phyloP scores from a whole-genome alignment of 1,139 yeast genomes.

The Candida sp. region DNA sequence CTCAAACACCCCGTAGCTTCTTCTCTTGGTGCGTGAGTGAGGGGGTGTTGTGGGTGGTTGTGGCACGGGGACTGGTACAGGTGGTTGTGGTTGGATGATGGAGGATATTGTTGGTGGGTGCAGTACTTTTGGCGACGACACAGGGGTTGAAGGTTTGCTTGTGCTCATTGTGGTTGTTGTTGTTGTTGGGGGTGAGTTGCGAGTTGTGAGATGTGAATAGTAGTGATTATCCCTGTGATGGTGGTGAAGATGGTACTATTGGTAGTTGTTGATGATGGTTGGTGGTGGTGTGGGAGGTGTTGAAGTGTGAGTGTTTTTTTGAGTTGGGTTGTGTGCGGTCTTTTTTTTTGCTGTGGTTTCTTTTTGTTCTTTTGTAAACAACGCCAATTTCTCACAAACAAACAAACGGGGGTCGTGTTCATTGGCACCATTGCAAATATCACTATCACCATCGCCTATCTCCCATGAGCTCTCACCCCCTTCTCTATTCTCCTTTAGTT shows the following conservation, averaged over 20 bases:
- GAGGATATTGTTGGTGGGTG: slow-evolving; percentile 22
- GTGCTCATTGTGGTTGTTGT: slow-evolving; percentile 12
- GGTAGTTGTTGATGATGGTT: background rate
- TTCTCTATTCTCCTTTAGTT: background rate
- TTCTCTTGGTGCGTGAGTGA: background rate
- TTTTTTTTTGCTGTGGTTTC: background rate
- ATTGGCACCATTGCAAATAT: no score
- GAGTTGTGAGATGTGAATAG: no score
- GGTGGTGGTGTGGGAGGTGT: background rate
- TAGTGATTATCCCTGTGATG: background rate
- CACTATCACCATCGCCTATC: background rate
- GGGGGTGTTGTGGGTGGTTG: background rate
- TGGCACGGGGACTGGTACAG: background rate
- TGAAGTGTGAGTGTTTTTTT: background rate
- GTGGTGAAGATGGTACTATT: background rate
- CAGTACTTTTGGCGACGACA: slow-evolving; percentile 22
- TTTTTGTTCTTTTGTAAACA: background rate
- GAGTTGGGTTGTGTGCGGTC: no score
- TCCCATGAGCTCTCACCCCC: background rate
- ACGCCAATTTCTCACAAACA: background rate
- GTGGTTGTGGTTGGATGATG: slow-evolving; percentile 27
- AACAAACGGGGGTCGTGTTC: background rate
- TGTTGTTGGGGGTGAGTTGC: background rate
- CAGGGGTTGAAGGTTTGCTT: slow-evolving; percentile 41
- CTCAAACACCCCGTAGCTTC: slow-evolving; percentile 25